phyloP scores from a whole-genome alignment of 495 filamentous ascomycete genomes.

The Penicillium desertorum region DNA sequence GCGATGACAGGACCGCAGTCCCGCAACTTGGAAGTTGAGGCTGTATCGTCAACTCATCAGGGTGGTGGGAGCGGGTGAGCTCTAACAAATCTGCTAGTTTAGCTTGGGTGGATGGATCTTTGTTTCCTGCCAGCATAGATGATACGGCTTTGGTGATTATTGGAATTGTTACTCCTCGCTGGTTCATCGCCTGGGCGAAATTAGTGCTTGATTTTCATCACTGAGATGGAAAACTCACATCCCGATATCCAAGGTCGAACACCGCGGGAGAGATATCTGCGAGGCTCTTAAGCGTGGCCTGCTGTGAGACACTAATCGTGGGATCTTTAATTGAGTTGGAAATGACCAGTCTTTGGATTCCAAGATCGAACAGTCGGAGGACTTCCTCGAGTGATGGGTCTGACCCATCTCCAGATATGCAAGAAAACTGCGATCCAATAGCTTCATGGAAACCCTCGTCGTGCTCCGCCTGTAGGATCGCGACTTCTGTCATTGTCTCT shows the following conservation, averaged over 20 bases:
- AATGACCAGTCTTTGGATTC: slow-evolving; percentile 29
- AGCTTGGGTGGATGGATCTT: slow-evolving; percentile 13
- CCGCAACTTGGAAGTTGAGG: background rate
- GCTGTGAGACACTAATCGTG: slow-evolving; percentile 10
- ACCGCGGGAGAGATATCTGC: slow-evolving; percentile 33
- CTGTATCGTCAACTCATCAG: background rate
- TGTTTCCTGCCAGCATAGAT: slow-evolving; percentile 29
- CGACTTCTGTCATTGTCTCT: background rate
- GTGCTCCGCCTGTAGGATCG: background rate
- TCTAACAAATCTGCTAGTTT: slow-evolving; percentile 14
- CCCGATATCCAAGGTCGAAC: slow-evolving; percentile 38
- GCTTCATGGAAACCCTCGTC: background rate
- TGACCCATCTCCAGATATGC: background rate
- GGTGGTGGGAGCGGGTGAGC: background rate
- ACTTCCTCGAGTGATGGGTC: background rate
- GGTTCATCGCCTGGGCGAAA: slow-evolving; percentile 38
- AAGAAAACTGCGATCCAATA: background rate
- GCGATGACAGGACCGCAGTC: slow-evolving; percentile 20
- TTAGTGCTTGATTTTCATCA: slow-evolving; percentile 2
- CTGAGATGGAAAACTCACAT: slow-evolving; percentile 22
- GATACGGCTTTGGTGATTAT: slow-evolving; percentile 37
- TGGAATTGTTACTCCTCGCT: slow-evolving; percentile 37
- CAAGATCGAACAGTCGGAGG: slow-evolving; percentile 27
- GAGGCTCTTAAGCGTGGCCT: slow-evolving; percentile 22
- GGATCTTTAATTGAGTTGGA: slow-evolving; percentile 7